Percentiles rank a stretch among this genome's conserved stretches.
Evolutionary conservation across 176 grass and related monocot species (phyloP).

Genomic region (Bromus sterilis): DNA sequence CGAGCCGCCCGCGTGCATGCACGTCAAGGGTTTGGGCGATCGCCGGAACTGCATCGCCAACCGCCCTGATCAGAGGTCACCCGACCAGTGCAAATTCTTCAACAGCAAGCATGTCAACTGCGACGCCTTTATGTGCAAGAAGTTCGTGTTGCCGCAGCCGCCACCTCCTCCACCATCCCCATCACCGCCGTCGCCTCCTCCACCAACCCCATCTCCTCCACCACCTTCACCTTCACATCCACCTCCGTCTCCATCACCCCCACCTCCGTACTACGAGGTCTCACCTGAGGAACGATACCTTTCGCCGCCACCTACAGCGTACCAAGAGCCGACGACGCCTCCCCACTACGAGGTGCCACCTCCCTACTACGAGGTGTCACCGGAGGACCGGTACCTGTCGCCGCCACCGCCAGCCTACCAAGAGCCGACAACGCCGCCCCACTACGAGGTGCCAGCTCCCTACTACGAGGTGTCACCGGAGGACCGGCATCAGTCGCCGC

Average conservation of each 20-base stretch:
- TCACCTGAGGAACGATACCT: slow-evolving; percentile 25
- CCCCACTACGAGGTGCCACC: slow-evolving; percentile 38
- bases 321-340: slow-evolving; percentile 3
- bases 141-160: slow-evolving; percentile 49
- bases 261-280: slow-evolving; percentile 20
- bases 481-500: slow-evolving; percentile 23
- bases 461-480: slow-evolving; percentile 22
- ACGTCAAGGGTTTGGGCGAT: slow-evolving; percentile 32
- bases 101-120: slow-evolving; percentile 47
- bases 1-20: slow-evolving; percentile 49
- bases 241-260: slow-evolving; percentile 12
- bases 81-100: slow-evolving; percentile 55
- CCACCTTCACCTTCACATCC: neutral
- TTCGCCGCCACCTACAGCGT: slow-evolving; percentile 24
- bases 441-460: slow-evolving; percentile 18
- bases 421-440: neutral
- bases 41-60: slow-evolving; percentile 55
- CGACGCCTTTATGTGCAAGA: slow-evolving; percentile 61
- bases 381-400: slow-evolving; percentile 26
- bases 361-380: slow-evolving; percentile 26
- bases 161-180: slow-evolving; percentile 6
- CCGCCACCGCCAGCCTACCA: slow-evolving; percentile 20
- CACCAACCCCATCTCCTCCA: slow-evolving; percentile 2
- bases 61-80: slow-evolving; percentile 49
- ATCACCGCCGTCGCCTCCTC: neutral